phyloP scores from a whole-genome alignment of 2,329 filamentous ascomycete species.

The Colletotrichum melonis region DNA sequence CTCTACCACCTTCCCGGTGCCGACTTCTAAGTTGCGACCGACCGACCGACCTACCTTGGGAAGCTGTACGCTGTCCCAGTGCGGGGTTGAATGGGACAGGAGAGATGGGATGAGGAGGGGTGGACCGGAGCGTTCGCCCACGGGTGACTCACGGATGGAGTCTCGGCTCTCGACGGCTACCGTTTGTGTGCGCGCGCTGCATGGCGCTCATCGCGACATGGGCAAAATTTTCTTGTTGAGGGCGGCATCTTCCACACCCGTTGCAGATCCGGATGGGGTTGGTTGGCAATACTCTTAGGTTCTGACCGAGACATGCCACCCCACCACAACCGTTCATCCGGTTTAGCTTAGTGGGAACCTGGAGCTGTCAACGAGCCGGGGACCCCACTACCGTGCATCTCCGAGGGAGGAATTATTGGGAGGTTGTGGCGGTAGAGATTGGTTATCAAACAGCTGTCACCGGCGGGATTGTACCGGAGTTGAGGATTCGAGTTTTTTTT shows the following conservation, averaged over 20 bases:
- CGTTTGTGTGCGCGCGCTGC: not conserved
- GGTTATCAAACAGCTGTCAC: slow-evolving; percentile 24
- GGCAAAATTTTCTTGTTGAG: slow-evolving; percentile 34
- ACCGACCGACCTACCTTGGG: not conserved
- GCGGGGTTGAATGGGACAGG: not conserved
- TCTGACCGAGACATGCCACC: slow-evolving; percentile 22
- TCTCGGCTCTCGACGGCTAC: not conserved
- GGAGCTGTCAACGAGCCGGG: slow-evolving; percentile 4
- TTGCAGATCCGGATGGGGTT: slow-evolving; percentile 30
- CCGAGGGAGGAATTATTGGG: not conserved
- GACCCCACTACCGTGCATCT: slow-evolving; percentile 26
- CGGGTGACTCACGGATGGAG: slow-evolving; percentile 20
- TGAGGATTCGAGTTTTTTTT: slow-evolving; percentile 18
- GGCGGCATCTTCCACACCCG: slow-evolving; percentile 4
- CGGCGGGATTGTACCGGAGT: slow-evolving; percentile 29
- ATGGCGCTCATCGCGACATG: not conserved
- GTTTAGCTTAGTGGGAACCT: slow-evolving; percentile 18
- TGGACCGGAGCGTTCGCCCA: not conserved
- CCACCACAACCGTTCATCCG: slow-evolving; percentile 18
- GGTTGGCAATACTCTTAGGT: slow-evolving; percentile 8
- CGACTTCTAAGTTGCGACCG: not conserved
- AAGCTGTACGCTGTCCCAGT: not conserved
- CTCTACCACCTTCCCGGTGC: slow-evolving; percentile 67
- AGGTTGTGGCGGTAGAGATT: slow-evolving; percentile 1
- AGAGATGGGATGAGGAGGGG: not conserved